Percentiles rank a stretch among this genome's conserved stretches.
These are phyloP conservation scores for Sporothrix protearum DNA, from an alignment of 2,329 filamentous ascomycete species.

Conservation along the genomic window DNA sequence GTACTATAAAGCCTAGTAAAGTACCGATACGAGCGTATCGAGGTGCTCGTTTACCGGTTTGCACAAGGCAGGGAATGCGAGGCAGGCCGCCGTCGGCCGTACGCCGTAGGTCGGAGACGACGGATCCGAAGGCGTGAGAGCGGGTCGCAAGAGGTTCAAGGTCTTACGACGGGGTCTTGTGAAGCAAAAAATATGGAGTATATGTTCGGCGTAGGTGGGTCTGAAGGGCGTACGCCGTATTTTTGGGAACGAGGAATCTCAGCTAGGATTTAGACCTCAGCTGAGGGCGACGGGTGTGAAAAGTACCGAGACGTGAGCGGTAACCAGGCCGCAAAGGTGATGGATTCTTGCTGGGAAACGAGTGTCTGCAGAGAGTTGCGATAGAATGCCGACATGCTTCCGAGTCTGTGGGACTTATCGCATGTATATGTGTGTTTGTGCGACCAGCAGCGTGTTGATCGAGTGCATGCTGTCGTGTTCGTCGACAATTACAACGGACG, in stretches of 20 bases:
- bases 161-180: neutral
- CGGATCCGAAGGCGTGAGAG: neutral
- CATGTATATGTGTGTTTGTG: neutral
- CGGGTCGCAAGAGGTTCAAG: neutral
- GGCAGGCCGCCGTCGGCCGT: neutral
- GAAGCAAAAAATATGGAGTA: neutral
- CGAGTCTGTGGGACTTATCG: neutral
- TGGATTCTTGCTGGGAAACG: neutral
- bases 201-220: neutral
- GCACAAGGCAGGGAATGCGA: neutral
- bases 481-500: too few species aligned
- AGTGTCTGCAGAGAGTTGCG: neutral
- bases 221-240: neutral
- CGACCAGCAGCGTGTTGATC: neutral
- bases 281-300: neutral
- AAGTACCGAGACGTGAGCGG: neutral
- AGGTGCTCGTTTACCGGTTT: neutral
- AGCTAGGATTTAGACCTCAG: too few species aligned
- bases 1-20: neutral
- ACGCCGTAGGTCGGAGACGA: neutral
- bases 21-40: neutral
- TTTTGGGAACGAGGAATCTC: neutral
- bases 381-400: neutral
- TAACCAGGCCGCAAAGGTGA: neutral
- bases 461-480: constrained; percentile 2